Evolutionary conservation across 371 early-diverging fungal genomes (phyloP).

Genomic region (Catenaria anguillulae): DNA sequence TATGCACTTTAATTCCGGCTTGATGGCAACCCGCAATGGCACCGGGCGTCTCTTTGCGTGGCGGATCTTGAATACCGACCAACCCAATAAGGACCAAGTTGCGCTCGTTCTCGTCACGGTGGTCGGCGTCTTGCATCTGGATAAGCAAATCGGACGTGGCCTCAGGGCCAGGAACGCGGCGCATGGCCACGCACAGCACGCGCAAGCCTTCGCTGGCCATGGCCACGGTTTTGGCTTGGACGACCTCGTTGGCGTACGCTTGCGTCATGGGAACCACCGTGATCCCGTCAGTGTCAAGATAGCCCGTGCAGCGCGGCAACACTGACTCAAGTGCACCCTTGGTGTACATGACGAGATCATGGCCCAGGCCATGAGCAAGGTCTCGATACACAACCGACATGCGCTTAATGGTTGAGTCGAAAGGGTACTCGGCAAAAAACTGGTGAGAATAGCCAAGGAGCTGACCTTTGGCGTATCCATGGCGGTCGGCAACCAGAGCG

Average conservation of each 20-base stretch:
- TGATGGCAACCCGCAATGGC: conserved; percentile 39
- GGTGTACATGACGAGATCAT: conserved; percentile 41
- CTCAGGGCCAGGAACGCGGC: conserved; percentile 18
- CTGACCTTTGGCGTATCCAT: neutral
- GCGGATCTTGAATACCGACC: conserved; percentile 59
- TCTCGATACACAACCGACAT: conserved; percentile 60
- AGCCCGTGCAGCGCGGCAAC: conserved; percentile 19
- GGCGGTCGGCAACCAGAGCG: conserved; percentile 2
- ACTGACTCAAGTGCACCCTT: conserved; percentile 88
- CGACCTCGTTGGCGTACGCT: conserved; percentile 42
- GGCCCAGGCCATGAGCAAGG: conserved; percentile 9
- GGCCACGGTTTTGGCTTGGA: conserved; percentile 47
- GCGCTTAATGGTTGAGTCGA: conserved; percentile 73
- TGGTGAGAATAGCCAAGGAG: no score
- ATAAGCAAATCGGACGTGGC: conserved; percentile 18
- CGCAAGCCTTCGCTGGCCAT: conserved; percentile 76
- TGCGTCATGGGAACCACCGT: conserved; percentile 26
- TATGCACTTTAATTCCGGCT: conserved; percentile 60
- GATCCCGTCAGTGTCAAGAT: conserved; percentile 10
- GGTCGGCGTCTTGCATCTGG: conserved; percentile 21
- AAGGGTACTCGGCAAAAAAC: conserved; percentile 41
- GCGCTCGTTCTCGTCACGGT: conserved; percentile 19
- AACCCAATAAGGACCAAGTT: conserved; percentile 32
- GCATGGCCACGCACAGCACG: conserved; percentile 52
- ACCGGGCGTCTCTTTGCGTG: conserved; percentile 46